Evolutionary conservation across 345 rosid genomes (phyloP).

Genomic region (Aquilaria malaccensis): DNA sequence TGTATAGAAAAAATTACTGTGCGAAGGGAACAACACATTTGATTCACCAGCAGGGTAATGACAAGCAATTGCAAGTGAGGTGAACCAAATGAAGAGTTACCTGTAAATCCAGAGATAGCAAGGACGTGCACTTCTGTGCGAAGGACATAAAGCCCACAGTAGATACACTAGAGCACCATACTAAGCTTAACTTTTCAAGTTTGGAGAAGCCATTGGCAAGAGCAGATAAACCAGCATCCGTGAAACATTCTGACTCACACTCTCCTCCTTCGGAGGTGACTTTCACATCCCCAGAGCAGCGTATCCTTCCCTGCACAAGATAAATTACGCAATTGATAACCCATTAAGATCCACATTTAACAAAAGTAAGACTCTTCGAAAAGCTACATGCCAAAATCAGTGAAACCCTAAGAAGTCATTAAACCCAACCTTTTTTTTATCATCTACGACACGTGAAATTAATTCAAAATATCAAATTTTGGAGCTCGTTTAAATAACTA

Average conservation of each 20-base stretch:
- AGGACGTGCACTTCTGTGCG: constrained; percentile 49
- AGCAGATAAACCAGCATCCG: constrained; percentile 62
- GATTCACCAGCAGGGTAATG: background rate
- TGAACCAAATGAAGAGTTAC: constrained; percentile 19
- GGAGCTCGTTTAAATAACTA: no score
- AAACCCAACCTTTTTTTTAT: no score
- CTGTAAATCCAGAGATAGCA: constrained; percentile 82
- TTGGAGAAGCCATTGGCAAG: constrained; percentile 61
- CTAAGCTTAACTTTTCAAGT: constrained; percentile 69
- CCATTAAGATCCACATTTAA: background rate
- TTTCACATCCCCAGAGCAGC: constrained; percentile 18
- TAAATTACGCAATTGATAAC: constrained; percentile 1
- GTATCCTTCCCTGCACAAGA: constrained; percentile 47
- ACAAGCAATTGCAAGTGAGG: background rate
- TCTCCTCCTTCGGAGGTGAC: constrained; percentile 25
- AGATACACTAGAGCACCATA: constrained; percentile 80
- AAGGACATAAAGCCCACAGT: constrained; percentile 58
- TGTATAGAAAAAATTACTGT: background rate
- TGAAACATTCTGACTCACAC: constrained; percentile 40
- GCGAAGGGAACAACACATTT: background rate
- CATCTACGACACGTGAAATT: no score
- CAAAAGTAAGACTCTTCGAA: no score
- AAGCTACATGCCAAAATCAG: no score
- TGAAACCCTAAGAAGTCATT: no score
- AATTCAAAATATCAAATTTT: no score